These are phyloP conservation scores for Naganishia kalamii DNA, from an alignment of 768 basidiomycete species.

Conservation along the genomic window DNA sequence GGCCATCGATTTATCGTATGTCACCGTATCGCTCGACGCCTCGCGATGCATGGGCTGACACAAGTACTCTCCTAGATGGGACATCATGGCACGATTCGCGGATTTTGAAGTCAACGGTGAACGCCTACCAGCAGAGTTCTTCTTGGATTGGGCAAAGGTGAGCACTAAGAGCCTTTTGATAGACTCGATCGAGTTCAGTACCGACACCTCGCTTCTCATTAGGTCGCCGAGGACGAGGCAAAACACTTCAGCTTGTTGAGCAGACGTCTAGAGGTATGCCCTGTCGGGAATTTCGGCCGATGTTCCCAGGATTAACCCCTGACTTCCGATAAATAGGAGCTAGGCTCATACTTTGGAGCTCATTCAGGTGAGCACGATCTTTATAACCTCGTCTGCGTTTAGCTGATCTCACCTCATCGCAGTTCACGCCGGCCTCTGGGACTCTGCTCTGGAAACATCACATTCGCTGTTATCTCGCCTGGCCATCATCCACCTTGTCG, in stretches of 20 bases:
- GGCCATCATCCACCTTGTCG: constrained; percentile 77
- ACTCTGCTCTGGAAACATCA: constrained; percentile 64
- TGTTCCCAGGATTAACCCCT: constrained; percentile 36
- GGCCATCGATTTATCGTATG: constrained; percentile 77
- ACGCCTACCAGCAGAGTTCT: constrained; percentile 65
- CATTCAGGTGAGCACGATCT: constrained; percentile 23
- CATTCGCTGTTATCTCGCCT: constrained; percentile 64
- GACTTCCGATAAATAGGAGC: constrained; percentile 19
- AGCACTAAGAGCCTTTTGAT: neutral
- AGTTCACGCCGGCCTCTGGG: constrained; percentile 74
- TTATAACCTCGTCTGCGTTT: no score
- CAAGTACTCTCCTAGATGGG: constrained; percentile 56
- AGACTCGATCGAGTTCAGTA: no score
- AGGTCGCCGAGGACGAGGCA: constrained; percentile 67
- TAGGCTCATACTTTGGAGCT: constrained; percentile 63
- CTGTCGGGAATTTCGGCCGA: constrained; percentile 45
- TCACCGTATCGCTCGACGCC: neutral
- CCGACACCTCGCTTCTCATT: no score
- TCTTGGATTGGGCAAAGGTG: constrained; percentile 69
- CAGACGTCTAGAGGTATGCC: constrained; percentile 52
- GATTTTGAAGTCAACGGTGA: constrained; percentile 47
- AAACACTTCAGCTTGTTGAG: constrained; percentile 70
- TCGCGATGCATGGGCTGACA: neutral
- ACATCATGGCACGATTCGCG: constrained; percentile 73
- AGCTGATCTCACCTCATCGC: constrained; percentile 38